Conservation (phyloP, 2,329 filamentous ascomycete genomes). For the Xylariomycetidae sp. region DNA sequence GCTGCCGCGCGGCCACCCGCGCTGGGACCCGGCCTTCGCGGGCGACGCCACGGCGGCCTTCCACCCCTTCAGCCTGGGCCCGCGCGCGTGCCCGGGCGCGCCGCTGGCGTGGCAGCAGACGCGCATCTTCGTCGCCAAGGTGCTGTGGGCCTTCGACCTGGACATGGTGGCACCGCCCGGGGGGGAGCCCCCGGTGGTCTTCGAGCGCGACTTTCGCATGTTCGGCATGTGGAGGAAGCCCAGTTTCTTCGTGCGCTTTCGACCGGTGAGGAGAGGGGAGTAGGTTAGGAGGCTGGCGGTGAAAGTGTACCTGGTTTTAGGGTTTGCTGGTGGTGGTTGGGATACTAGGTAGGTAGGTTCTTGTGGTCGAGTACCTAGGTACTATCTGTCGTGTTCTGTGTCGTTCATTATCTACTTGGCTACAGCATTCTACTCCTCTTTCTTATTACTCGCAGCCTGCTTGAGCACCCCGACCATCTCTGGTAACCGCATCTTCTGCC, state of each 20-base stretch:
- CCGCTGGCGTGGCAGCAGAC: conserved; percentile 4
- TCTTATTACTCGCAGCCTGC: no score
- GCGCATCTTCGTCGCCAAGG: conserved; percentile 12
- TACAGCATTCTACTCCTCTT: no score
- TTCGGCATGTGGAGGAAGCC: conserved; percentile 10
- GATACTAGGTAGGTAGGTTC: no score
- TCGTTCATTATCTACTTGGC: no score
- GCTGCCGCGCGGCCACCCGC: conserved; percentile 3
- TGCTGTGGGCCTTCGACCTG: conserved; percentile 9
- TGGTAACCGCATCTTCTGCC: no score
- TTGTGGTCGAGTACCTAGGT: no score
- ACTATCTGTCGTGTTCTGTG: no score
- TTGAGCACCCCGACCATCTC: no score
- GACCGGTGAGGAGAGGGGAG: not conserved
- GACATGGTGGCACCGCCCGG: conserved; percentile 6
- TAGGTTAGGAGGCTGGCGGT: no score
- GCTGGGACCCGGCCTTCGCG: conserved; percentile 4
- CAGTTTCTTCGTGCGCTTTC: conserved; percentile 1
- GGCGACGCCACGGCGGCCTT: not conserved
- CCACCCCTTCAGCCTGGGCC: conserved; percentile 4
- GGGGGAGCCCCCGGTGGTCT: conserved; percentile 4
- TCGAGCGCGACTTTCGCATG: conserved; percentile 6
- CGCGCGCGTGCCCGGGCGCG: conserved; percentile 1
- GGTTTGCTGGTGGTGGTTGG: no score
- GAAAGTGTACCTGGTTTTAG: no score